Conservation (phyloP, 1,284 basidiomycete genomes). For the Ceratobasidium papillatum region DNA sequence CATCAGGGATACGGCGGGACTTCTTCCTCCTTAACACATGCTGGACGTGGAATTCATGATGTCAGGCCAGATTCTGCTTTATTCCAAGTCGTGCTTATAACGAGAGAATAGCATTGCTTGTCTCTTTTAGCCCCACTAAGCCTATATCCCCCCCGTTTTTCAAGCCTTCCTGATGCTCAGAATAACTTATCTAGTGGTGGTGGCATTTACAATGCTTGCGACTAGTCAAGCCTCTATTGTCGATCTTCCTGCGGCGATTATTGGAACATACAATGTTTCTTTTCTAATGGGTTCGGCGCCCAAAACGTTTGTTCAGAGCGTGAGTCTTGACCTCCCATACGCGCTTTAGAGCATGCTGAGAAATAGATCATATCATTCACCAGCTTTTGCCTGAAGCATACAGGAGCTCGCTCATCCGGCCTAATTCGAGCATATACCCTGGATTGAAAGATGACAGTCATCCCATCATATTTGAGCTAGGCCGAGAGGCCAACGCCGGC, state of each 20-base stretch:
- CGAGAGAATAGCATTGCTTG: background rate
- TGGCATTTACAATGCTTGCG: constrained; percentile 33
- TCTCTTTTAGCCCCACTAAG: background rate
- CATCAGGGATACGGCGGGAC: too few relatives aligned
- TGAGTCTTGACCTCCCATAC: constrained; percentile 3
- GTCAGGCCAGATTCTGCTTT: background rate
- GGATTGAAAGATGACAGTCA: background rate
- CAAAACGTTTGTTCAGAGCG: constrained; percentile 7
- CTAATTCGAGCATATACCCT: background rate
- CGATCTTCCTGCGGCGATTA: background rate
- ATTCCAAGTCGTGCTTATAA: background rate
- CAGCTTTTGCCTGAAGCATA: constrained; percentile 1
- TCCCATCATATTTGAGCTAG: constrained; percentile 11
- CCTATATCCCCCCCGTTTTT: background rate
- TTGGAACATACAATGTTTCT: constrained; percentile 19
- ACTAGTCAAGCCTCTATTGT: background rate
- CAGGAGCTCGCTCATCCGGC: background rate
- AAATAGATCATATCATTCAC: background rate
- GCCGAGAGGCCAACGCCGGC: background rate
- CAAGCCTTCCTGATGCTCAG: background rate
- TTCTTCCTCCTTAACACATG: background rate
- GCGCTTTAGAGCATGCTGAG: background rate
- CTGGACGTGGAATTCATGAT: background rate
- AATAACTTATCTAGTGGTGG: background rate
- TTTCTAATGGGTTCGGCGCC: constrained; percentile 5